Evolutionary conservation across 2,329 filamentous ascomycete genomes (phyloP).

Genomic region (Achaetomium macrosporum): DNA sequence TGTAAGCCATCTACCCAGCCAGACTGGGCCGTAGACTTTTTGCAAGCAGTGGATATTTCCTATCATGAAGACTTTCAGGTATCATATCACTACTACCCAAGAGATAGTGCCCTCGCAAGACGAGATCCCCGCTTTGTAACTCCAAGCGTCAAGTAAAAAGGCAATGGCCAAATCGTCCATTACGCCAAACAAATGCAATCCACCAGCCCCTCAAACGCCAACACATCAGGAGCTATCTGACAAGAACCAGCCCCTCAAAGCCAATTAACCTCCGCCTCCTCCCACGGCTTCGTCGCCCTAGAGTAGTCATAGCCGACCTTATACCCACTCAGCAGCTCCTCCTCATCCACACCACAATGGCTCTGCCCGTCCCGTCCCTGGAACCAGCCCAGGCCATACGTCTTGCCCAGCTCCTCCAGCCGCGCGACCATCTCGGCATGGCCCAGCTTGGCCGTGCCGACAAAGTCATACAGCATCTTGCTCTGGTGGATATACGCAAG

Average conservation of each 20-base stretch:
- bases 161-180: too few species aligned
- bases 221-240: not conserved
- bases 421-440: slow-evolving; percentile 55
- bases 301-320: slow-evolving; percentile 54
- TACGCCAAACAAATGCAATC: not conserved
- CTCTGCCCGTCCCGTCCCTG: slow-evolving; percentile 63
- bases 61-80: too few species aligned
- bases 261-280: slow-evolving; percentile 34
- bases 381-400: slow-evolving; percentile 74
- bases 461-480: slow-evolving; percentile 73
- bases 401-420: slow-evolving; percentile 56
- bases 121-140: too few species aligned
- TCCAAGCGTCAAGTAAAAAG: too few species aligned
- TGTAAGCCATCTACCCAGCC: too few species aligned
- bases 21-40: too few species aligned
- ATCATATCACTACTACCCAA: too few species aligned
- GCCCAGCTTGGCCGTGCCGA: slow-evolving; percentile 59
- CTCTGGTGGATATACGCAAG: slow-evolving; percentile 74
- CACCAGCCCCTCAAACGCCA: not conserved
- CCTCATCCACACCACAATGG: slow-evolving; percentile 73
- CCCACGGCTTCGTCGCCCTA: slow-evolving; percentile 48
- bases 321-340: slow-evolving; percentile 61
- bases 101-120: too few species aligned
- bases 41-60: too few species aligned
- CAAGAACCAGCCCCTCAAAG: slow-evolving; percentile 16